Evolutionary conservation across 164 flowering plant genomes (phyloP).

Genomic region (Euptelea pleiosperma): DNA sequence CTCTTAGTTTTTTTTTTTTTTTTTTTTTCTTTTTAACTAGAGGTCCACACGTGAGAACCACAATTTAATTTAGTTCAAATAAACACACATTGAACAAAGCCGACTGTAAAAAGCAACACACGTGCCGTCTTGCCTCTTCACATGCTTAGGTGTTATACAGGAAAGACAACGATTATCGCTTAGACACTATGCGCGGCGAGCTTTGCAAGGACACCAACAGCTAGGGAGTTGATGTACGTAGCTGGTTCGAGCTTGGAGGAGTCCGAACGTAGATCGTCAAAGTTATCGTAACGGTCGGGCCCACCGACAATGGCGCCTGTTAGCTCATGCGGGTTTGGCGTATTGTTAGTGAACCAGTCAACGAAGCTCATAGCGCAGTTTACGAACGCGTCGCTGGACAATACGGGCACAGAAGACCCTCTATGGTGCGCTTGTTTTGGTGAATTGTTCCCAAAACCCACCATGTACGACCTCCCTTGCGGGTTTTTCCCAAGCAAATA

Average conservation of each 20-base stretch:
- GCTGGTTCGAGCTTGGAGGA: slow-evolving; percentile 62
- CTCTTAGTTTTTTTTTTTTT: no score
- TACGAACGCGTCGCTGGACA: slow-evolving; percentile 14
- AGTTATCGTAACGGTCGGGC: slow-evolving; percentile 69
- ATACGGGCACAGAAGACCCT: slow-evolving; percentile 68
- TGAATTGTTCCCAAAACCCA: slow-evolving; percentile 71
- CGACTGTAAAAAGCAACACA: no score
- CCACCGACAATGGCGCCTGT: slow-evolving; percentile 95
- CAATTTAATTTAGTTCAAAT: no score
- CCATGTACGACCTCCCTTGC: slow-evolving; percentile 75
- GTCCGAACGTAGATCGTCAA: slow-evolving; percentile 51
- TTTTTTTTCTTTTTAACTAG: no score
- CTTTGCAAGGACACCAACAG: slow-evolving; percentile 46
- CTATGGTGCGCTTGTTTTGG: slow-evolving; percentile 84
- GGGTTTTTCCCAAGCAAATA: slow-evolving; percentile 81
- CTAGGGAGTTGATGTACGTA: slow-evolving; percentile 65
- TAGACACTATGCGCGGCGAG: slow-evolving; percentile 20
- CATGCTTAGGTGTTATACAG: no score
- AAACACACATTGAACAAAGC: no score
- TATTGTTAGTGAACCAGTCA: slow-evolving; percentile 38
- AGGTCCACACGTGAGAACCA: no score
- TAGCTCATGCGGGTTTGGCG: slow-evolving; percentile 72
- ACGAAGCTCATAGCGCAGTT: slow-evolving; percentile 68
- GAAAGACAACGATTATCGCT: no score
- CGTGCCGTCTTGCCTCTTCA: no score